These are phyloP conservation scores for Sapria himalayana DNA, from an alignment of 345 rosid genomes.

Conservation along the genomic window DNA sequence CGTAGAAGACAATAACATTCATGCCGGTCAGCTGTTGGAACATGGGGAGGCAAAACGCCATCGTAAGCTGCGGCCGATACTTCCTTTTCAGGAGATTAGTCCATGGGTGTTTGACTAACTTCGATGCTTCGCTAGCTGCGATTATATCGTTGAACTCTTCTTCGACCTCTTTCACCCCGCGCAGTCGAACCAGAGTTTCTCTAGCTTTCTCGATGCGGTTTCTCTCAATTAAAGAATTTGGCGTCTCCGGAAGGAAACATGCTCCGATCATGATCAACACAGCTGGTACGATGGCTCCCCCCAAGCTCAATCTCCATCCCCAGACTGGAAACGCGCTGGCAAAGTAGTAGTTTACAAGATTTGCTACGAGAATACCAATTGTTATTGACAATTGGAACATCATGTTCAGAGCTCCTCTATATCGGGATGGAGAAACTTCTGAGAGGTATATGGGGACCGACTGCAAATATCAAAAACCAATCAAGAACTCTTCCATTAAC, in stretches of 20 bases:
- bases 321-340: slow-evolving; percentile 6
- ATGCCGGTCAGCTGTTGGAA: slow-evolving; percentile 22
- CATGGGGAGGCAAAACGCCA: slow-evolving; percentile 17
- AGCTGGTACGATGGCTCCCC: slow-evolving; percentile 17
- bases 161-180: slow-evolving; percentile 12
- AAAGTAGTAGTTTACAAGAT: slow-evolving; percentile 11
- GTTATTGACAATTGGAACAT: slow-evolving; percentile 16
- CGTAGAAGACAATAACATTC: slow-evolving; percentile 24
- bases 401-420: slow-evolving; percentile 14
- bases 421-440: slow-evolving; percentile 15
- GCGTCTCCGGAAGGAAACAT: slow-evolving; percentile 13
- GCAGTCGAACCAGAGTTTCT: slow-evolving; percentile 7
- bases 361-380: slow-evolving; percentile 15
- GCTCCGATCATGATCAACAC: slow-evolving; percentile 5
- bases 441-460: slow-evolving; percentile 20
- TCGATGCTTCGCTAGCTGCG: slow-evolving; percentile 11
- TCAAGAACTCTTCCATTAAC: not conserved
- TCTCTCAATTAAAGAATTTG: slow-evolving; percentile 19
- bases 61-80: slow-evolving; percentile 16
- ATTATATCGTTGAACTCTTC: slow-evolving; percentile 18
- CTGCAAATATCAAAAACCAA: slow-evolving; percentile 4
- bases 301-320: slow-evolving; percentile 17
- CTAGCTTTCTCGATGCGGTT: slow-evolving; percentile 12
- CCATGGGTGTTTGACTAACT: slow-evolving; percentile 15
- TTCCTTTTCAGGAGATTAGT: slow-evolving; percentile 7